Percentiles rank a stretch among this genome's conserved stretches.
These are phyloP conservation scores for Ophiognomonia clavigignenti-juglandacearum DNA, from an alignment of 2,329 filamentous ascomycete genomes.

Conservation along the genomic window DNA sequence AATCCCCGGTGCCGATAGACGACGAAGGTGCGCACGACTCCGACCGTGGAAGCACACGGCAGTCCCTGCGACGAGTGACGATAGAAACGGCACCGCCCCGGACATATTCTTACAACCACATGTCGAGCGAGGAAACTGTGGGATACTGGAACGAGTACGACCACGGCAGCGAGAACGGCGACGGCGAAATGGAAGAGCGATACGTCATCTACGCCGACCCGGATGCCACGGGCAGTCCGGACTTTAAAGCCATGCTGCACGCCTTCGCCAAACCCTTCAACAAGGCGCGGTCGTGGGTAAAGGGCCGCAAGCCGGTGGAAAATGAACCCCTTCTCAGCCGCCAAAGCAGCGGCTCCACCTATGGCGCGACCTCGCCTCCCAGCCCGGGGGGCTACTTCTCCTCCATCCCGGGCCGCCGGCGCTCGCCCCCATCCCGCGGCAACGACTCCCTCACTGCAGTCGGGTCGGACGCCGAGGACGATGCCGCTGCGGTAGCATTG, in stretches of 20 bases:
- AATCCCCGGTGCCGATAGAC: constrained; percentile 32
- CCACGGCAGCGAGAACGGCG: constrained; percentile 65
- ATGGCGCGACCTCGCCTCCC: constrained; percentile 14
- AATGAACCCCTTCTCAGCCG: constrained; percentile 21
- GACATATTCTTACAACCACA: constrained; percentile 7
- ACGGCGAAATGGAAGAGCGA: constrained; percentile 50
- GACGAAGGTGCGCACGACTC: constrained; percentile 19
- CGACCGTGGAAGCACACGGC: constrained; percentile 12
- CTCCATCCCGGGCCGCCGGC: constrained; percentile 27
- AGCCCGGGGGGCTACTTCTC: constrained; percentile 20
- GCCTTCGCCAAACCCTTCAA: constrained; percentile 45
- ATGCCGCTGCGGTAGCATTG: constrained; percentile 22
- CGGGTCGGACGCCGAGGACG: constrained; percentile 40
- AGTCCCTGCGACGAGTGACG: constrained; percentile 13
- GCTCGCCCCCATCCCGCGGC: constrained; percentile 22
- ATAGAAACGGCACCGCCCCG: constrained; percentile 18
- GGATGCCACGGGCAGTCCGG: constrained; percentile 55
- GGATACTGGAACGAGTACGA: constrained; percentile 88
- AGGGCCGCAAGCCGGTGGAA: constrained; percentile 21
- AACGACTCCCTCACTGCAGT: constrained; percentile 15
- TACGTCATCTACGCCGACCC: constrained; percentile 75
- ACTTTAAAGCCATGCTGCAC: constrained; percentile 54
- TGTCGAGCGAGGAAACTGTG: constrained; percentile 21
- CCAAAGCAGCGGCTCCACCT: constrained; percentile 18
- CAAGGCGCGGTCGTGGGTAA: constrained; percentile 49